Evolutionary conservation across 805 yeast species (phyloP).

Genomic region (Candida incommunis): DNA sequence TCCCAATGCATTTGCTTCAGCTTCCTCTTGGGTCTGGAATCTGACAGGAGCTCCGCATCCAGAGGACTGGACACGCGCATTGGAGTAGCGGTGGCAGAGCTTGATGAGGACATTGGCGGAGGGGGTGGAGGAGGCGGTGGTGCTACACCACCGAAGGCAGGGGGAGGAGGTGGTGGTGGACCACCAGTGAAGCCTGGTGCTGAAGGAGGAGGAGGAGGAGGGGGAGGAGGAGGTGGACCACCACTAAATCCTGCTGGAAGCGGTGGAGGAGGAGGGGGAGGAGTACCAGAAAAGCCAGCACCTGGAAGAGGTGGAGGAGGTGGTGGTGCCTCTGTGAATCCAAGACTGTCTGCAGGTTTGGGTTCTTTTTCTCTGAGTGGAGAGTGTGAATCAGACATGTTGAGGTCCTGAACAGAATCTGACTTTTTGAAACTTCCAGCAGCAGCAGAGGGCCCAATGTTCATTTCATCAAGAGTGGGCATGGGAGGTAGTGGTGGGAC

Average conservation of each 20-base stretch:
- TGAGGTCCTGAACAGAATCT: background rate
- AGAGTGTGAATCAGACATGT: background rate
- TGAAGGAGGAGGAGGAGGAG: conserved; percentile 9
- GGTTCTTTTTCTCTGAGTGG: conserved; percentile 1
- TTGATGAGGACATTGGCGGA: conserved; percentile 20
- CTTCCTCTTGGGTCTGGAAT: conserved; percentile 57
- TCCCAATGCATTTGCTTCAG: conserved; percentile 97
- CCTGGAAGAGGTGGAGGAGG: conserved; percentile 17
- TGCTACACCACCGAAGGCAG: conserved; percentile 22
- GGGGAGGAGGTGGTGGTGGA: conserved; percentile 20
- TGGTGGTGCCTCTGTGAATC: conserved; percentile 11
- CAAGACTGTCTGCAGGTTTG: background rate
- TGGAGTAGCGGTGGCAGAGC: conserved; percentile 10
- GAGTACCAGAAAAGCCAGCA: conserved; percentile 7
- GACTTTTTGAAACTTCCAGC: background rate
- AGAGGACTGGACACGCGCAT: conserved; percentile 4
- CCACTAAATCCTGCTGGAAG: conserved; percentile 5
- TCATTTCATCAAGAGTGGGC: conserved; percentile 5
- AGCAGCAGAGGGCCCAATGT: background rate
- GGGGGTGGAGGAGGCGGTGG: conserved; percentile 25
- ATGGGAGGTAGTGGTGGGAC: conserved; percentile 18
- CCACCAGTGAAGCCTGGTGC: background rate
- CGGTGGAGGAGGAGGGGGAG: conserved; percentile 13
- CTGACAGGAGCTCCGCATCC: background rate
- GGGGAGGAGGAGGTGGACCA: conserved; percentile 18